These are phyloP conservation scores for Cyathus striatus DNA, from an alignment of 768 basidiomycete species.

Conservation along the genomic window DNA sequence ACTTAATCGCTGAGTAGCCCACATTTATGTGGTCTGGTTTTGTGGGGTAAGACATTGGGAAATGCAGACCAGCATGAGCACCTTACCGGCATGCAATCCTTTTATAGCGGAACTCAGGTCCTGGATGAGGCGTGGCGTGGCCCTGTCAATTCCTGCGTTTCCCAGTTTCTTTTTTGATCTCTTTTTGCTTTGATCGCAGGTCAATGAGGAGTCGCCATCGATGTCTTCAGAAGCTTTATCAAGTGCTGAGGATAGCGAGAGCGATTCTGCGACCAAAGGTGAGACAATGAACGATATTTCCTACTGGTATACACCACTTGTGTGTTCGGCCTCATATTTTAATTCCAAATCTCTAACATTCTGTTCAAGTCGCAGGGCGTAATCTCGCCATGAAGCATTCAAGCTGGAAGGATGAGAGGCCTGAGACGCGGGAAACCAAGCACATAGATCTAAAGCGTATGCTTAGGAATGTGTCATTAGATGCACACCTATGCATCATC, in stretches of 20 bases:
- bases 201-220: conserved; percentile 9
- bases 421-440: conserved; percentile 25
- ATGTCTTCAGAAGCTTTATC: conserved; percentile 4
- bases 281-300: background rate
- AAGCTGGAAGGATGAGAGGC: conserved; percentile 10
- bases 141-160: background rate
- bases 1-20: conserved; percentile 7
- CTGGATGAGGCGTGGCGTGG: background rate
- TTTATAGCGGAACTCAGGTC: conserved; percentile 14
- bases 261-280: conserved; percentile 16
- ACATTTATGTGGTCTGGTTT: background rate
- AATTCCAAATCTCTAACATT: conserved; percentile 29
- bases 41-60: background rate
- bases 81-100: conserved; percentile 6
- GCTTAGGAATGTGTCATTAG: conserved; percentile 26
- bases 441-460: conserved; percentile 37
- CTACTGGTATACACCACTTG: no score
- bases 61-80: background rate
- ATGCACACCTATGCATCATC: background rate
- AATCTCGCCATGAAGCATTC: conserved; percentile 31
- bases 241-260: conserved; percentile 11
- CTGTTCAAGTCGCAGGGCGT: conserved; percentile 36
- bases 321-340: conserved; percentile 34
- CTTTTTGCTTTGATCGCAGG: conserved; percentile 8
- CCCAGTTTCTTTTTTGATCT: conserved; percentile 13